Evolutionary conservation across 257 asterid genomes (phyloP), one percentile per base, ranked within the genome.

Genomic region (Solanum megistacrolobum): DNA sequence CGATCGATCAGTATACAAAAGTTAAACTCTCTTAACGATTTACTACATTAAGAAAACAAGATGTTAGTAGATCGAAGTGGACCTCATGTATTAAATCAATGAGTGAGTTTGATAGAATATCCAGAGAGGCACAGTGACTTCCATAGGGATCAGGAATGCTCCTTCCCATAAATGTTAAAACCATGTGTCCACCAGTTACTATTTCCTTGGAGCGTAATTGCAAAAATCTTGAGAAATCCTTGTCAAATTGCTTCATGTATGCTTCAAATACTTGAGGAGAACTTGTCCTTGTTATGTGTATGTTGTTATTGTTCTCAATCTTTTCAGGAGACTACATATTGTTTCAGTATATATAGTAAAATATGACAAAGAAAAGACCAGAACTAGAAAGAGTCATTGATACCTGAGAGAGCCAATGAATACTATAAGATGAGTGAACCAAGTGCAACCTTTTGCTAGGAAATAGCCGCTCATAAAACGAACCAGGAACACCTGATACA

Each of bases 181-280:
- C 86, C 92, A 92, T 88, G 14, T 79, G 85, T 68, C 93, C 93
- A 21, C 90, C 88, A 21, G 39, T 21, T 27, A 87, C 55, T 21
- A 92, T 72, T 78, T 92, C 94, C 12, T 82, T 85, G 2, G 88
- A 87, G 20, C 93, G 87, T 9, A n/a, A 7, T 7, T 81, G 83
- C 8, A 91, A 43, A 62, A 92, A 91, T 32, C 41, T 69, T 20
- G 88, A 78, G 23, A 92, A 90, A 48, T 91, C 93, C 29, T 48
- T 89, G 29, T 83, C 87, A 83, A 68, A 88, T 83, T 91, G 93
- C n/a, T 55, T 78, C 8, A 23, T n/a, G 21, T 90, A 90, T 18
- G 90, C 93, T 75, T 91, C 85, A 38, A 52, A 25, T 86, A 90
- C 91, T 3, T 89, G 23, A 2, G 86, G 78, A 12, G 92, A 87